Conservation (phyloP, 2,329 filamentous ascomycete species). For the Sporothrix globosa region DNA sequence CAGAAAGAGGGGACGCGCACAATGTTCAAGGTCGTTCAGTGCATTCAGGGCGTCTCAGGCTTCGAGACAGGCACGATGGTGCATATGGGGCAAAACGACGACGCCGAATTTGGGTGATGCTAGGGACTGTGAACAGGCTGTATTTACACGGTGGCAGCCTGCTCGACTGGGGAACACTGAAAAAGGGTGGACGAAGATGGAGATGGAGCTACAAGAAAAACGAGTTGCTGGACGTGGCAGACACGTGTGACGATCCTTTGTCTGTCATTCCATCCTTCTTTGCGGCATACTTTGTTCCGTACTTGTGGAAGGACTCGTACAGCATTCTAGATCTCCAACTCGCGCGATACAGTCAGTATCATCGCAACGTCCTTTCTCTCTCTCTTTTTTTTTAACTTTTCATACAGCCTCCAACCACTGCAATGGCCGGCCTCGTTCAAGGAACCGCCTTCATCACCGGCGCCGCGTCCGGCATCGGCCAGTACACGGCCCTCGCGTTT, state of each 20-base stretch:
- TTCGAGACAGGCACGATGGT: background rate
- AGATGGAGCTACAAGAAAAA: constrained; percentile 1
- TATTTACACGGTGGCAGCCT: constrained; percentile 6
- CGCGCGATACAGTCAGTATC: background rate
- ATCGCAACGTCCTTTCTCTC: background rate
- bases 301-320: background rate
- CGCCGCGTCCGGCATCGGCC: constrained; percentile 51
- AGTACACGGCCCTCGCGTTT: constrained; percentile 51
- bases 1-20: background rate
- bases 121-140: constrained; percentile 22
- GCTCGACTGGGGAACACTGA: background rate
- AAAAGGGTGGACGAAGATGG: background rate
- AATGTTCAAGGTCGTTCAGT: background rate
- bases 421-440: constrained; percentile 29
- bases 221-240: background rate
- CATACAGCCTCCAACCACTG: background rate
- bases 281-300: background rate
- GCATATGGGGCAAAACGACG: background rate
- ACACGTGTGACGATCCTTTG: background rate
- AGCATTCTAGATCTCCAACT: background rate
- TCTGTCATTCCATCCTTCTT: background rate
- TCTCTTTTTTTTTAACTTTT: background rate
- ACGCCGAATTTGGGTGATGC: background rate
- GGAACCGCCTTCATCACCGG: constrained; percentile 36
- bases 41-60: background rate